Evolutionary conservation across 768 basidiomycete species (phyloP).

Genomic region (Psilocybe azurescens): DNA sequence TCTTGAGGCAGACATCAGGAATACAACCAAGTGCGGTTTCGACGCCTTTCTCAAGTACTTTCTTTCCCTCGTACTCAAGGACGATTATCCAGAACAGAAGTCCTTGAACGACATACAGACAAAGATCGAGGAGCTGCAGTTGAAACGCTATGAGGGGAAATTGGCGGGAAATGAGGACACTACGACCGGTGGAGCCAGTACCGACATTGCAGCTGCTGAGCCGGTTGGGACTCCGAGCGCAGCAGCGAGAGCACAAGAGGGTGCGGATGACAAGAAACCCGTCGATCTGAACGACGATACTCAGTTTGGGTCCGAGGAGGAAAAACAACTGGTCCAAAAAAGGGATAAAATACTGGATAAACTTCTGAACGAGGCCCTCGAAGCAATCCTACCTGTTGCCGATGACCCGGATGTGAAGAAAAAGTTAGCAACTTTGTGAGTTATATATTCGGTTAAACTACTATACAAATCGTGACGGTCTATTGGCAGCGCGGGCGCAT

Average conservation of each 20-base stretch:
- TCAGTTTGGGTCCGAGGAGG: neutral
- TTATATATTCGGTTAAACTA: neutral
- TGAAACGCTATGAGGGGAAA: neutral
- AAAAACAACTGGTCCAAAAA: neutral
- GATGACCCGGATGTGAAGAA: neutral
- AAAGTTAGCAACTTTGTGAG: neutral
- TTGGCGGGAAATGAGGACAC: neutral
- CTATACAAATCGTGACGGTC: neutral
- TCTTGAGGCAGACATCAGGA: neutral
- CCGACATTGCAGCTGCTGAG: neutral
- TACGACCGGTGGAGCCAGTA: neutral
- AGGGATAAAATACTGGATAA: neutral
- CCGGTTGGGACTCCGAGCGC: neutral
- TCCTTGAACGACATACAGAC: conserved; percentile 2
- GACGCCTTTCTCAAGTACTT: conserved; percentile 5
- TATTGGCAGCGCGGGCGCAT: neutral
- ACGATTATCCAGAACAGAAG: neutral
- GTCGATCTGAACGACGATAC: neutral
- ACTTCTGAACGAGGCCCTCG: neutral
- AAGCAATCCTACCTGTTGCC: neutral
- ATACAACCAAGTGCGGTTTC: conserved; percentile 3
- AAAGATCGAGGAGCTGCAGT: conserved; percentile 8
- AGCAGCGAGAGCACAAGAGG: neutral
- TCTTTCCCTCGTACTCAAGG: conserved; percentile 1
- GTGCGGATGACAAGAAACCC: neutral